A percentile compares a stretch with the other conserved stretches of the same genome.
These are phyloP conservation scores for Tulasnella sp. DNA, from an alignment of 768 basidiomycete genomes.

Conservation along the genomic window DNA sequence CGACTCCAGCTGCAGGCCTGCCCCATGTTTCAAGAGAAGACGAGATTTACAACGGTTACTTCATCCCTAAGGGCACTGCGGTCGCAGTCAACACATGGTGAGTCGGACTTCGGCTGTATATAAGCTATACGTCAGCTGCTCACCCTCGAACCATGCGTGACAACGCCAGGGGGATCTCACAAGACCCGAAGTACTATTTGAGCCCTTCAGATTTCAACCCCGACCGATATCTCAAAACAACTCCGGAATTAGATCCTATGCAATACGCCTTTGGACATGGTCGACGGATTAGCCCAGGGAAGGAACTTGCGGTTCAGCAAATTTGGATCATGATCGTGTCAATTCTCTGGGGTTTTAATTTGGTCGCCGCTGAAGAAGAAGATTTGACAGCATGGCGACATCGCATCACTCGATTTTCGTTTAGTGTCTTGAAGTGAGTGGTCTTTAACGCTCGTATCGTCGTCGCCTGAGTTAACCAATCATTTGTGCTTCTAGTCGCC, in stretches of 20 bases:
- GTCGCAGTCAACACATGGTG: not conserved
- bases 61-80: constrained; percentile 1
- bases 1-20: not conserved
- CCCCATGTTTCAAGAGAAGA: constrained; percentile 4
- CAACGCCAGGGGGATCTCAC: not conserved
- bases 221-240: not conserved
- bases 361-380: not conserved
- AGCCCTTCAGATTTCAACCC: constrained; percentile 1
- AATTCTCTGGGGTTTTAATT: not conserved
- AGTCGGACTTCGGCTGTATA: not conserved
- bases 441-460: not conserved
- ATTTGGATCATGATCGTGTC: not conserved
- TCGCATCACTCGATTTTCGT: not conserved
- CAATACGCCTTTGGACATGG: constrained; percentile 2
- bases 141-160: not conserved
- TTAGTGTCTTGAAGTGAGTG: not conserved
- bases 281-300: constrained; percentile 1
- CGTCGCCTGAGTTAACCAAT: not conserved
- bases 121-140: not conserved
- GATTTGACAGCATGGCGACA: not conserved
- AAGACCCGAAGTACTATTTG: not conserved
- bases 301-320: not conserved
- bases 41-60: constrained; percentile 14
- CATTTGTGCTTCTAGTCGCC: not conserved
- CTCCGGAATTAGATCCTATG: not conserved